Evolutionary conservation across 2,329 filamentous ascomycete genomes (phyloP).

Genomic region (Fusarium tuaranense): DNA sequence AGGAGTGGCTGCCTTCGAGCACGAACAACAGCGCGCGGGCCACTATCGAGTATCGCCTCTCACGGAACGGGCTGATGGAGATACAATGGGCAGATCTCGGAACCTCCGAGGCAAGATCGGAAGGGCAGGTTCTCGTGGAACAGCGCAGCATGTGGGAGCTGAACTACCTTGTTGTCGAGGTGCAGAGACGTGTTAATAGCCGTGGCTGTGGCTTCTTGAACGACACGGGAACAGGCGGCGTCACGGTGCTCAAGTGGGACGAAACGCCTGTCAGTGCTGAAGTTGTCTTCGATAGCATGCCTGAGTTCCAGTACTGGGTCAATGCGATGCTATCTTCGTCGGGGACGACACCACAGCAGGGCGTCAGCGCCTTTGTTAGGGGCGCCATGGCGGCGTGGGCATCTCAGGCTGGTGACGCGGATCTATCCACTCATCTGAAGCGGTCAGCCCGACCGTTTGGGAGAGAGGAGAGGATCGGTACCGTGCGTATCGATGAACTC

Average conservation of each 20-base stretch:
- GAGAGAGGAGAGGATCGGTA: neutral
- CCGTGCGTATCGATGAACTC: neutral
- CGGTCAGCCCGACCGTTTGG: neutral
- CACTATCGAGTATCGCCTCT: neutral
- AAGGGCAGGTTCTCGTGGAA: neutral
- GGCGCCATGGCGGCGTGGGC: neutral
- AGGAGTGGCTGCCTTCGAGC: neutral
- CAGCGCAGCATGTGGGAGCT: neutral
- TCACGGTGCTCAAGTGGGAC: neutral
- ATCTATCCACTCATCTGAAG: neutral
- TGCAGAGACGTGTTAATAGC: neutral
- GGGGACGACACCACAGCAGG: neutral
- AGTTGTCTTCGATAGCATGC: neutral
- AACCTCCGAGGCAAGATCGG: neutral
- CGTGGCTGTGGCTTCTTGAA: neutral
- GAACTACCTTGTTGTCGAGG: neutral
- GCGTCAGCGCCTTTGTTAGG: neutral
- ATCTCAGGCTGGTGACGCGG: neutral
- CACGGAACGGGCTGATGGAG: neutral
- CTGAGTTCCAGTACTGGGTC: neutral
- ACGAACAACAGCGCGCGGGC: neutral
- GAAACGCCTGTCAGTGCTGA: neutral
- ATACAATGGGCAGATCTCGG: neutral
- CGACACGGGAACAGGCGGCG: neutral
- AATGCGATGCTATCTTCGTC: neutral